Evolutionary conservation across 139 green algal genomes (phyloP), one percentile per base, ranked within the genome.

Genomic region (Chlorella ohadii): DNA sequence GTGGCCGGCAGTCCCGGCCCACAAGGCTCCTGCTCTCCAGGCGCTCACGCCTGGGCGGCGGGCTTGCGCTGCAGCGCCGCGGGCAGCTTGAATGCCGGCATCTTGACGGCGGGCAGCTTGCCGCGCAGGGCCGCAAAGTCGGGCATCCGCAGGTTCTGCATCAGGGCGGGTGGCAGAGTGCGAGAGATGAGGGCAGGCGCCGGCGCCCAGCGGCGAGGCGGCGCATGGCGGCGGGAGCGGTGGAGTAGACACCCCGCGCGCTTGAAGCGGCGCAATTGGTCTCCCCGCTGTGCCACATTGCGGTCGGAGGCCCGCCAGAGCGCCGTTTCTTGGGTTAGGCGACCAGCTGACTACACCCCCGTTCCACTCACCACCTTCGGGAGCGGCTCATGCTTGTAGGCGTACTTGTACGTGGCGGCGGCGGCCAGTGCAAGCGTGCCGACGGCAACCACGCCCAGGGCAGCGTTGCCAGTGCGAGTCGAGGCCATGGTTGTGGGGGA

Each of bases 41-140:
- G 51, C 51, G 51, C 51, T 59, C 51, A 59, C 51, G 51, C 51
- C 51, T 59, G 51, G 51, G 51, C 25, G 51, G 51, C 25, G 63
- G 16, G 63, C 63, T 31, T 68, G 63, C 27, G 63, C 27, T 31
- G n/a, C 28, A 22, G 63, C 27, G 25, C 63, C 63, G 16, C 31
- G 63, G 63, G 63, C 4, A 68, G 63, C 12, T 34, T 33, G 63
- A 34, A 31, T 4, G 25, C 25, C 25, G 70, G 25, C 70, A 59
- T 59, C 70, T 77, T 77, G 33, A 56, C 15, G 39, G 70, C 33
- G 25, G 70, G 70, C 70, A 77, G 70, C 70, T 77, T 77, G 27
- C 11, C 70, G 39, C 39, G 39, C 39, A 77, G 39, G 39, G 28
- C 39, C 25, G 13, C 27, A 77, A 73, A 36, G 16, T 77, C 33